Evolutionary conservation across 179 eudicot species (phyloP).

Genomic region (Actinidia polygama): DNA sequence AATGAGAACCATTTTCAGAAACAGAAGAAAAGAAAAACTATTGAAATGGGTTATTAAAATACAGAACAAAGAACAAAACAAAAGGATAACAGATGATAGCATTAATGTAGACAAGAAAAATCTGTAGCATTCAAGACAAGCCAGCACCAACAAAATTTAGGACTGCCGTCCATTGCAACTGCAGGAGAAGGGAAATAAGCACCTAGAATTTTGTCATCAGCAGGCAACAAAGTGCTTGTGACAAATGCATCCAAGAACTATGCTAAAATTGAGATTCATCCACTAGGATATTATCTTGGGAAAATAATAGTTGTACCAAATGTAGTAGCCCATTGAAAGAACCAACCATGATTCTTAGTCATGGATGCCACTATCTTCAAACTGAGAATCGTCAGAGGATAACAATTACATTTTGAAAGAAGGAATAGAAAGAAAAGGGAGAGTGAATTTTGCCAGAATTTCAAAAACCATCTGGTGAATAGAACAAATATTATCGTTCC

Average conservation of each 20-base stretch:
- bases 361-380: neutral
- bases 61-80: no score
- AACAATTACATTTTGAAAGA: neutral
- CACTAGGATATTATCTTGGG: neutral
- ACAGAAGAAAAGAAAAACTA: no score
- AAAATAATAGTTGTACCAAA: neutral
- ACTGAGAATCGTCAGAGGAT: neutral
- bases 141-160: neutral
- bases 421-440: neutral
- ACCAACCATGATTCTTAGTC: neutral
- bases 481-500: neutral
- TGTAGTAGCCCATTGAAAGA: neutral
- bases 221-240: neutral
- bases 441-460: neutral
- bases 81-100: no score
- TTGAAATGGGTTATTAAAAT: no score
- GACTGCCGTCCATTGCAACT: neutral
- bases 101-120: no score
- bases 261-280: neutral
- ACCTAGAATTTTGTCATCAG: neutral
- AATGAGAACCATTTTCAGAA: no score
- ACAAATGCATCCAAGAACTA: neutral
- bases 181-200: neutral
- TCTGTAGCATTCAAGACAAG: neutral
- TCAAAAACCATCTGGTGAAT: neutral